phyloP scores from a whole-genome alignment of 1,284 basidiomycete species.

The Naganishia albida region DNA sequence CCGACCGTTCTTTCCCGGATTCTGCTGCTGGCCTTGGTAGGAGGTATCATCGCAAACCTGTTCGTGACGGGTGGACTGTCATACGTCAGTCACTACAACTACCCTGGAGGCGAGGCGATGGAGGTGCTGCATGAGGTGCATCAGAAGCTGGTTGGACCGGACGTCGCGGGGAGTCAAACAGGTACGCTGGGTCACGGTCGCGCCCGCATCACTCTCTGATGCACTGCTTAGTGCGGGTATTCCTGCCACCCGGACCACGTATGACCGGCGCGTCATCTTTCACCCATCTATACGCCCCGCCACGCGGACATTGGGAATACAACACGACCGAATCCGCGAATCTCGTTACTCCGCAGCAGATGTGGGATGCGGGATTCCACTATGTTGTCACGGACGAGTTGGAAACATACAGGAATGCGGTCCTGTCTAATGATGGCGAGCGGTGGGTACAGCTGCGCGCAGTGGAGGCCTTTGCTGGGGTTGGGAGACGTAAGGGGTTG shows the following conservation, averaged over 20 bases:
- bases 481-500: constrained; percentile 13
- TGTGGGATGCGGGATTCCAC: constrained; percentile 41
- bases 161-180: constrained; percentile 25
- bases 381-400: constrained; percentile 45
- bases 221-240: constrained; percentile 11
- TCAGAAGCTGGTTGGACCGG: constrained; percentile 41
- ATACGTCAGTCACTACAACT: constrained; percentile 71
- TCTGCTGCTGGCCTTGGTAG: constrained; percentile 52
- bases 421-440: not conserved
- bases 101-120: constrained; percentile 84
- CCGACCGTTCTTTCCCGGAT: constrained; percentile 28
- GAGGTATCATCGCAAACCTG: constrained; percentile 61
- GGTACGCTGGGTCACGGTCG: constrained; percentile 48
- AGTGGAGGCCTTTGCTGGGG: constrained; percentile 33
- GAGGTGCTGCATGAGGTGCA: constrained; percentile 62
- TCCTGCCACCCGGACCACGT: constrained; percentile 48
- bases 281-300: constrained; percentile 64
- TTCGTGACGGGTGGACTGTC: constrained; percentile 61
- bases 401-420: constrained; percentile 21
- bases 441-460: constrained; percentile 38
- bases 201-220: too few species aligned
- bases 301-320: constrained; percentile 63
- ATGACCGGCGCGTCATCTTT: constrained; percentile 91
- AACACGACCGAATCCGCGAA: constrained; percentile 69
- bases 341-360: constrained; percentile 29